Percentiles rank a stretch among this genome's conserved stretches.
Evolutionary conservation across 2,329 filamentous ascomycete species (phyloP).

Genomic region (Alternaria metachromatica): DNA sequence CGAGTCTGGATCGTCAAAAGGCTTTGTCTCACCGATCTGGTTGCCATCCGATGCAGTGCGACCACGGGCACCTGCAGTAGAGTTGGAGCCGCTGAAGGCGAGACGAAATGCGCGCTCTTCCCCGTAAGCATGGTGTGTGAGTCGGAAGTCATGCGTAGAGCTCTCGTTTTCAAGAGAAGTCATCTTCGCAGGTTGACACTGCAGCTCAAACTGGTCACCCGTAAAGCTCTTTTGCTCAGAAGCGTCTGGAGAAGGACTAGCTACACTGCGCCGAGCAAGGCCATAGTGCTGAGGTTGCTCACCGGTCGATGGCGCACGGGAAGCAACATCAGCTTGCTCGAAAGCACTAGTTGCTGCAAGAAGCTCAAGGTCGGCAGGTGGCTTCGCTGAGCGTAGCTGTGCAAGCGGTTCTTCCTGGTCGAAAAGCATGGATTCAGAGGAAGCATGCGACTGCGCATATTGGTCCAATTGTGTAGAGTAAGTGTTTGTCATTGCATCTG

Average conservation of each 20-base stretch:
- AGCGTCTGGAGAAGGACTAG: neutral
- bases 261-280: neutral
- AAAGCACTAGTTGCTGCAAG: conserved; percentile 3
- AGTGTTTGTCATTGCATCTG: conserved; percentile 40
- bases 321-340: neutral
- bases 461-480: conserved; percentile 19
- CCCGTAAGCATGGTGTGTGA: conserved; percentile 24
- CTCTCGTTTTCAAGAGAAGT: neutral
- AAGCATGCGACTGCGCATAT: conserved; percentile 19
- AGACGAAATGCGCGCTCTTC: conserved; percentile 25
- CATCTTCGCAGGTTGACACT: neutral
- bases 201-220: conserved; percentile 3
- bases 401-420: conserved; percentile 31
- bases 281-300: neutral
- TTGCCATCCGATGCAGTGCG: conserved; percentile 9
- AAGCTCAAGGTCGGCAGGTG: conserved; percentile 4
- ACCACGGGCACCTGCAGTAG: conserved; percentile 6
- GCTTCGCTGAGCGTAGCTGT: conserved; percentile 5
- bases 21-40: conserved; percentile 20
- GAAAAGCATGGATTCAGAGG: conserved; percentile 47
- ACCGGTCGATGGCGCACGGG: conserved; percentile 1
- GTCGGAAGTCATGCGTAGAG: conserved; percentile 15
- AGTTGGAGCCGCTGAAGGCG: conserved; percentile 21
- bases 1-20: conserved; percentile 18
- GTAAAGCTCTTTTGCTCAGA: conserved; percentile 2